A percentile compares a stretch with the other conserved stretches of the same genome.
Evolutionary conservation across 2,329 filamentous ascomycete species (phyloP).

Genomic region (Setomelanomma holmii): DNA sequence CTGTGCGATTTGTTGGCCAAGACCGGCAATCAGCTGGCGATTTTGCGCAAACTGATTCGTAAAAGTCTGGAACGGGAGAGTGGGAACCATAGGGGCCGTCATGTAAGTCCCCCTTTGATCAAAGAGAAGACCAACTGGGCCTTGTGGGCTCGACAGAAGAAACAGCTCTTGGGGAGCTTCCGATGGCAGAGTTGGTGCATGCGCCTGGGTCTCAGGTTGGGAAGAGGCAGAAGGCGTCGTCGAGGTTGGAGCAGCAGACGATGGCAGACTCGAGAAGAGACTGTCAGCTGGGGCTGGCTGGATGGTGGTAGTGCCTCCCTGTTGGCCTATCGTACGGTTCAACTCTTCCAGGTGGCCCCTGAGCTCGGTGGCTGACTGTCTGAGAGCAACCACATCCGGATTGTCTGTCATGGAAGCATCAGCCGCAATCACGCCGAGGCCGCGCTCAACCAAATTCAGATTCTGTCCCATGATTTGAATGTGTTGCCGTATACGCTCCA

Average conservation of each 20-base stretch:
- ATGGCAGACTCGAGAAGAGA: conserved; percentile 3
- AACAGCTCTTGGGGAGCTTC: conserved; percentile 39
- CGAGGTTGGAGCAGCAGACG: conserved; percentile 4
- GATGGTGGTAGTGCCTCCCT: conserved; percentile 1
- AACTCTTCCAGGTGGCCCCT: conserved; percentile 34
- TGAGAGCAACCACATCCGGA: conserved; percentile 36
- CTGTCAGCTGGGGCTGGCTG: conserved; percentile 1
- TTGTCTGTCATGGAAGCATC: conserved; percentile 37
- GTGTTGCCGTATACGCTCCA: conserved; percentile 36
- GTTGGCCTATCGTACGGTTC: conserved; percentile 28
- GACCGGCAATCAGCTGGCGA: conserved; percentile 37
- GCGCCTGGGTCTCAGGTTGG: conserved; percentile 10
- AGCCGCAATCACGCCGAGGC: conserved; percentile 25
- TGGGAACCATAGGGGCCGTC: conserved; percentile 38
- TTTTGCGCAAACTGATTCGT: conserved; percentile 43
- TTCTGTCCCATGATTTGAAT: conserved; percentile 29
- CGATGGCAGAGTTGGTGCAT: conserved; percentile 17
- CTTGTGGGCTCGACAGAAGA: conserved; percentile 46
- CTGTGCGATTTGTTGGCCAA: conserved; percentile 41
- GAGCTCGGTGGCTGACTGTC: conserved; percentile 36
- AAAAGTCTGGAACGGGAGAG: conserved; percentile 39
- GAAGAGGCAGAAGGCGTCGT: conserved; percentile 11
- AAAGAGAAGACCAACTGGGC: conserved; percentile 45
- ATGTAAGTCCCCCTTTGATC: conserved; percentile 45
- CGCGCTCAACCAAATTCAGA: conserved; percentile 37